Evolutionary conservation across 2,329 filamentous ascomycete genomes (phyloP), one percentile per base, ranked within the genome.

Genomic region (Cercospora berteroae): DNA sequence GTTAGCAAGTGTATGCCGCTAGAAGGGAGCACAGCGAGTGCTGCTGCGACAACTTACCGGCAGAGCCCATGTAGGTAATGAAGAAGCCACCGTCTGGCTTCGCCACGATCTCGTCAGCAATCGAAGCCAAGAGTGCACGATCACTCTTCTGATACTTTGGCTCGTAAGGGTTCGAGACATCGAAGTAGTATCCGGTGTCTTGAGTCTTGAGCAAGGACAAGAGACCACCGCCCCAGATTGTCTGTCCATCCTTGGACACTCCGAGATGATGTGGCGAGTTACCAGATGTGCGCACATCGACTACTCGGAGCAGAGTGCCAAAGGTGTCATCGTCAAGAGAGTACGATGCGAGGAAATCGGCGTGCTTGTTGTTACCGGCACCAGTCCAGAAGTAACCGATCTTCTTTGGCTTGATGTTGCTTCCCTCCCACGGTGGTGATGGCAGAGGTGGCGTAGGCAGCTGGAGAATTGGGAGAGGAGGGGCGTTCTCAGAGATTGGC

Each of bases 381-480:
- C 83, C 86, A 62, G 86, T 87, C 86, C 86, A 88, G 79, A 88
- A 88, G 77, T 88, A 88, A 0, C 86, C 87, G 74, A 89, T 86
- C 80, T 89, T 89, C 83, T 88, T 89, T 29, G 87, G 87, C 78
- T 84, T 85, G 74, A 88, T 83, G 67, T 85, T 79, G 74, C 83
- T 85, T 2, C 81, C 78, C 10, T 78, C 80, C 68, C 87, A 88
- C 12, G 50, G 42, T 6, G 83, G 83, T 70, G 84, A 86, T 2
- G 81, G 78, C n/a, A 88, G 75, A 0, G 86, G 83, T 59, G 86
- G 86, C n/a, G 84, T 87, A 1, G 86, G 87, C 4, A 86, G 64
- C 73, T 88, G 86, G 10, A 89, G 77, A 64, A 89, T 84, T 4
- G 87, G 86, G 27, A 88, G 77, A 10, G 86, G 85, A 44, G 84